These are phyloP conservation scores for Malus hybrid DNA, from an alignment of 331 rosid species.

Conservation along the genomic window DNA sequence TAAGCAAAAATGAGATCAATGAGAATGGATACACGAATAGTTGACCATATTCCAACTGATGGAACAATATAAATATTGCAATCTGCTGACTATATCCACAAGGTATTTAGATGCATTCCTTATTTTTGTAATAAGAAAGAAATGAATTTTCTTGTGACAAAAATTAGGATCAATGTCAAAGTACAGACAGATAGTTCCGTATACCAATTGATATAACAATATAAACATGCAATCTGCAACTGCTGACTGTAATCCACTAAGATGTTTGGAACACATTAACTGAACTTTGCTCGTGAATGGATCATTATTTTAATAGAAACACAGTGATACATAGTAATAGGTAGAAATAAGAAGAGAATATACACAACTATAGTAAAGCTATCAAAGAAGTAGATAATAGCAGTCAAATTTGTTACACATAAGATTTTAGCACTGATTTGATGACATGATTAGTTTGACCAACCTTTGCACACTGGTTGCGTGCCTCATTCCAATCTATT, in stretches of 20 bases:
- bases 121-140: not conserved
- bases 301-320: not conserved
- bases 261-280: no score
- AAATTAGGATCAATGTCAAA: slow-evolving; percentile 13
- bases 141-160: slow-evolving; percentile 13
- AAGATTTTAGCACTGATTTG: not conserved
- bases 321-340: not conserved
- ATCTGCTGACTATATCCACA: not conserved
- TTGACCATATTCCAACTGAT: not conserved
- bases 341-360: not conserved
- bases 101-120: not conserved
- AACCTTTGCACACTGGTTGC: slow-evolving; percentile 86
- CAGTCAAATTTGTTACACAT: not conserved
- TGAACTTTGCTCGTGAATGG: not conserved
- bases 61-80: not conserved
- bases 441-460: slow-evolving; percentile 21
- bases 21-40: slow-evolving; percentile 1
- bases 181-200: not conserved
- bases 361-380: not conserved
- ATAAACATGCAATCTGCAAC: no score
- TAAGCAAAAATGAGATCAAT: slow-evolving; percentile 8
- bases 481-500: slow-evolving; percentile 71
- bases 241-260: no score
- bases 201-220: no score
- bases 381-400: not conserved